Conservation (phyloP, 2,329 filamentous ascomycete genomes). For the Penicillium palitans region DNA sequence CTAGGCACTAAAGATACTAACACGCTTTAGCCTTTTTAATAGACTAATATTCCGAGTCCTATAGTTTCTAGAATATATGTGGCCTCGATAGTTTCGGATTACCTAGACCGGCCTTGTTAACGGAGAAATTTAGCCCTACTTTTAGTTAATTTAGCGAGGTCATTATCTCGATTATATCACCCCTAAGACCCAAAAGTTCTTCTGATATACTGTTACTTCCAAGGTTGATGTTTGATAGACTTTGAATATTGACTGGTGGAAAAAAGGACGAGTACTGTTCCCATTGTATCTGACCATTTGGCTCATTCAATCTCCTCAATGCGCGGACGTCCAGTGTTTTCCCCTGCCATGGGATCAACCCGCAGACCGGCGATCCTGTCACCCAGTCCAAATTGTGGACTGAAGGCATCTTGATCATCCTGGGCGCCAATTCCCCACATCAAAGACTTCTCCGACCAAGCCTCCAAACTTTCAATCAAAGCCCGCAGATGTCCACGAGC, state of each 20-base stretch:
- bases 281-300: not conserved
- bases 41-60: too few species aligned
- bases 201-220: not conserved
- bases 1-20: too few species aligned
- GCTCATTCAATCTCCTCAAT: slow-evolving; percentile 47
- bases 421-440: slow-evolving; percentile 40
- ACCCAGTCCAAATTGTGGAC: slow-evolving; percentile 36
- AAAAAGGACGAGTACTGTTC: not conserved
- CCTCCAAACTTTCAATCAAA: slow-evolving; percentile 45
- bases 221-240: not conserved
- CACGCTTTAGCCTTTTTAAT: too few species aligned
- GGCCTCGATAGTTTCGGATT: too few species aligned
- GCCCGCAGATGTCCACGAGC: slow-evolving; percentile 43
- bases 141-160: too few species aligned
- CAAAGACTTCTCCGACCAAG: slow-evolving; percentile 46
- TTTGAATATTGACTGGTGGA: not conserved
- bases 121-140: too few species aligned
- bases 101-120: too few species aligned
- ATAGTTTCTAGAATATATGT: too few species aligned
- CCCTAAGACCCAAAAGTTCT: too few species aligned
- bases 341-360: slow-evolving; percentile 36
- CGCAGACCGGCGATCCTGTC: slow-evolving; percentile 42
- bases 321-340: slow-evolving; percentile 27
- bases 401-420: slow-evolving; percentile 11
- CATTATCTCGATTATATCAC: too few species aligned